Conservation (phyloP, 371 early-diverging fungal species). For the Saksenaea vasiformis region DNA sequence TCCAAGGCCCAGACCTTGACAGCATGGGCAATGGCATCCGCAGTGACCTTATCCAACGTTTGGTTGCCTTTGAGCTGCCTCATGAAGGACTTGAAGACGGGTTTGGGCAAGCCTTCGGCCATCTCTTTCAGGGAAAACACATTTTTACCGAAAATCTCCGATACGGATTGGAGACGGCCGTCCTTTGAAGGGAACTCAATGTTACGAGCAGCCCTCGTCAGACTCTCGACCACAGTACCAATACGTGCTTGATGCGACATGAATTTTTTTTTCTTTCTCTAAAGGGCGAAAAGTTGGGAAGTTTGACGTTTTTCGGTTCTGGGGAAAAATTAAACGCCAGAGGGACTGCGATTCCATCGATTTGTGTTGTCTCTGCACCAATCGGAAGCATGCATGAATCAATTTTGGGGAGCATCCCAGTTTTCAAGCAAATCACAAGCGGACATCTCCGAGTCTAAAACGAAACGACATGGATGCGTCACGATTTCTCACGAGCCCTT, state of each 20-base stretch:
- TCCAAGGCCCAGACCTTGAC: conserved; percentile 97
- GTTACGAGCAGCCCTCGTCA: conserved; percentile 35
- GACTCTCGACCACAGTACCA: conserved; percentile 31
- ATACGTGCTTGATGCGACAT: conserved; percentile 39
- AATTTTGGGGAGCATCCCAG: background rate
- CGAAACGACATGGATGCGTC: too few species aligned
- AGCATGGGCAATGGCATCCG: conserved; percentile 97
- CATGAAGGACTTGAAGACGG: conserved; percentile 86
- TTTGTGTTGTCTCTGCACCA: too few species aligned
- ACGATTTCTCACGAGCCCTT: background rate
- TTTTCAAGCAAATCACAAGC: too few species aligned
- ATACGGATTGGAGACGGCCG: conserved; percentile 75
- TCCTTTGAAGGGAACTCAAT: conserved; percentile 69
- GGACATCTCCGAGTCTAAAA: background rate
- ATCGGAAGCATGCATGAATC: background rate
- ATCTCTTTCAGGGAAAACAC: conserved; percentile 90
- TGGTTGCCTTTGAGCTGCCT: conserved; percentile 88
- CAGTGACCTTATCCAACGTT: conserved; percentile 87
- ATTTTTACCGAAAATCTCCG: conserved; percentile 89
- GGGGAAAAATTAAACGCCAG: too few species aligned
- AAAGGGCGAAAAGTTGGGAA: conserved; percentile 1
- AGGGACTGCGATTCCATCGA: too few species aligned
- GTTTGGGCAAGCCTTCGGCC: conserved; percentile 90
- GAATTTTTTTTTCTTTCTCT: background rate
- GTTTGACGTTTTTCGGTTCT: too few species aligned